Percentiles rank a stretch among this genome's conserved stretches.
phyloP scores from a whole-genome alignment of 2,329 filamentous ascomycete species.

The Alternaria arbusti region DNA sequence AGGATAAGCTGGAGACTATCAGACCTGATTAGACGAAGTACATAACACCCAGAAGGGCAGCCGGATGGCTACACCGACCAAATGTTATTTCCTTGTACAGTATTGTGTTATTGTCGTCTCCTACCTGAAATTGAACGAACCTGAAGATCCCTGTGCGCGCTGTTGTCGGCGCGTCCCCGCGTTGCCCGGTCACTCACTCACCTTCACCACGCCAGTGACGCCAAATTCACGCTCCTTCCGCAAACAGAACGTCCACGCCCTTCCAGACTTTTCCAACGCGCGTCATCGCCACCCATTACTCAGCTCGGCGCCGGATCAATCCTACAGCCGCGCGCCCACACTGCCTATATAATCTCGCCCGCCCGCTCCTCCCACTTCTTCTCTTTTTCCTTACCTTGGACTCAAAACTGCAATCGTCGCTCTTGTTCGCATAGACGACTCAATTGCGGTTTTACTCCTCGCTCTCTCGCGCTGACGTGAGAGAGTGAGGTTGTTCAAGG shows the following conservation, averaged over 20 bases:
- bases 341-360: not conserved
- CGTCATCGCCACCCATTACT: not conserved
- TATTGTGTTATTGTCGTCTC: not conserved
- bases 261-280: not conserved
- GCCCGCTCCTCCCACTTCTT: not conserved
- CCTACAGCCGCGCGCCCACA: not conserved
- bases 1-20: not conserved
- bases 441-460: not conserved
- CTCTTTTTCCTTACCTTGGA: not conserved
- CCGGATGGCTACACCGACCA: not conserved
- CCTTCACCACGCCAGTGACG: not conserved
- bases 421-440: not conserved
- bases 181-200: not conserved
- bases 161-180: not conserved
- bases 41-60: not conserved
- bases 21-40: not conserved
- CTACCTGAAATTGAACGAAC: not conserved
- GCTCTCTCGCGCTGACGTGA: not conserved
- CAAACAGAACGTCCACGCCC: not conserved
- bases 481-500: not conserved
- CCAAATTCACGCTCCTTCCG: not conserved
- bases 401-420: not conserved
- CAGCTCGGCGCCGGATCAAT: not conserved
- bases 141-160: not conserved
- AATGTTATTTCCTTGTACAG: not conserved